phyloP scores from a whole-genome alignment of 2,329 filamentous ascomycete species.

The Penicillium oxalicum region DNA sequence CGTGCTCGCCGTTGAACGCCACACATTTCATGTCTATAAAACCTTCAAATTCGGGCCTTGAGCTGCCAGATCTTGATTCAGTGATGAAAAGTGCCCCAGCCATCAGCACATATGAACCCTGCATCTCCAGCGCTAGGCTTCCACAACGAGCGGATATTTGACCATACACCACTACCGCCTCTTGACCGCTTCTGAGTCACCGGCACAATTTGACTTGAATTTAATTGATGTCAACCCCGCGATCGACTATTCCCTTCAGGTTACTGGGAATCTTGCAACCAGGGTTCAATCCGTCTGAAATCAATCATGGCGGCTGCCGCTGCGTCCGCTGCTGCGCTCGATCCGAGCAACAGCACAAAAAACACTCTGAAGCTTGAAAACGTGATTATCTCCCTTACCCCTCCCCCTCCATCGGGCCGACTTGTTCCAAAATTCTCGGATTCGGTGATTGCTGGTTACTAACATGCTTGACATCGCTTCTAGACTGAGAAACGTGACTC shows the following conservation, averaged over 20 bases:
- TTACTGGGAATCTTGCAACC: slow-evolving; percentile 20
- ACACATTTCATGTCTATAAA: too few relatives aligned
- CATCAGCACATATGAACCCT: too few relatives aligned
- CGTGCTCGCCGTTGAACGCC: background rate
- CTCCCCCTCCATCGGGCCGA: slow-evolving; percentile 17
- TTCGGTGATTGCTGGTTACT: slow-evolving; percentile 5
- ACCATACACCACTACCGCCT: slow-evolving; percentile 4
- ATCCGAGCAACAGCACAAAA: slow-evolving; percentile 50
- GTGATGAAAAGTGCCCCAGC: too few relatives aligned
- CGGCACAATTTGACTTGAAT: slow-evolving; percentile 17
- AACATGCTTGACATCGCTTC: slow-evolving; percentile 9
- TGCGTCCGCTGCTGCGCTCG: slow-evolving; percentile 51
- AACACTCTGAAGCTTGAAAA: slow-evolving; percentile 63
- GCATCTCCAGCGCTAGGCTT: too few relatives aligned
- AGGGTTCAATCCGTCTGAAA: slow-evolving; percentile 17
- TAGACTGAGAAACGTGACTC: slow-evolving; percentile 29
- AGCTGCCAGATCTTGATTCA: too few relatives aligned
- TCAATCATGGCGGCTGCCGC: slow-evolving; percentile 38
- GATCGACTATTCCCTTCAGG: slow-evolving; percentile 16
- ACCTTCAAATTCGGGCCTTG: too few relatives aligned
- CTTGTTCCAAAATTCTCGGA: slow-evolving; percentile 10
- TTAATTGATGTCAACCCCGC: slow-evolving; percentile 24
- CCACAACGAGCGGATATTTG: background rate
- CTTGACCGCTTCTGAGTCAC: slow-evolving; percentile 13
- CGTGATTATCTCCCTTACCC: slow-evolving; percentile 22